phyloP scores from a whole-genome alignment of 169 alveolate species.

The Eimeria acervulina region DNA sequence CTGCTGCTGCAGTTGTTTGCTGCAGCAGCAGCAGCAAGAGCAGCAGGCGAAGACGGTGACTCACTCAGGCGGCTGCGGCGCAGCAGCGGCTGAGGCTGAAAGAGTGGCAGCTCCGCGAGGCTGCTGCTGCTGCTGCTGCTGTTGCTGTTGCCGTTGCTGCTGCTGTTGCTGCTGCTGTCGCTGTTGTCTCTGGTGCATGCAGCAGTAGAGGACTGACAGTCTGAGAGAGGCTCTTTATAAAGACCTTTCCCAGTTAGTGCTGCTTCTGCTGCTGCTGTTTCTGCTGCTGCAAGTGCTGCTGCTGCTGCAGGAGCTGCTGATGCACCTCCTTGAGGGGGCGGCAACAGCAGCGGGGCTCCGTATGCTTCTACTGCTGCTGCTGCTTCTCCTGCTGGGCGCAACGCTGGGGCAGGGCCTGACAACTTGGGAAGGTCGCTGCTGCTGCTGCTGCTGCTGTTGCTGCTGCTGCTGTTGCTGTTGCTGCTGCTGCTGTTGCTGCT shows the following conservation, averaged over 20 bases:
- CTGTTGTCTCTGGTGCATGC: not conserved
- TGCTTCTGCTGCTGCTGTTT: constrained; percentile 5
- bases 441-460: constrained; percentile 8
- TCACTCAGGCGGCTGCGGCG: constrained; percentile 59
- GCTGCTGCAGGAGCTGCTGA: not conserved
- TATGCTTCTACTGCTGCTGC: not conserved
- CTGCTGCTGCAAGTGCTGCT: not conserved
- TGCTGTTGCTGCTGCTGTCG: not conserved
- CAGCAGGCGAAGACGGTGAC: not conserved
- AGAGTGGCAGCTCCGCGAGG: constrained; percentile 20
- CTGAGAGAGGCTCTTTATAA: not conserved
- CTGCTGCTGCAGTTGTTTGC: not conserved
- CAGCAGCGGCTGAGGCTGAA: constrained; percentile 56
- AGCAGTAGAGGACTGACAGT: not conserved
- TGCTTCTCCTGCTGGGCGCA: too few relatives aligned
- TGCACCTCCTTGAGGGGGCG: not conserved
- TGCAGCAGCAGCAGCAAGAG: not conserved
- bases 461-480: constrained; percentile 18
- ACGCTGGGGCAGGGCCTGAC: not conserved
- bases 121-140: constrained; percentile 38
- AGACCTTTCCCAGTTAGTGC: not conserved
- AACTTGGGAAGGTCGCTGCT: constrained; percentile 9
- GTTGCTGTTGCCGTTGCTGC: not conserved
- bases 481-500: not conserved
- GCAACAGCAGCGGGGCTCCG: constrained; percentile 18